phyloP scores from a whole-genome alignment of 2,329 filamentous ascomycete genomes.

The Alternaria hordeiaustralica region DNA sequence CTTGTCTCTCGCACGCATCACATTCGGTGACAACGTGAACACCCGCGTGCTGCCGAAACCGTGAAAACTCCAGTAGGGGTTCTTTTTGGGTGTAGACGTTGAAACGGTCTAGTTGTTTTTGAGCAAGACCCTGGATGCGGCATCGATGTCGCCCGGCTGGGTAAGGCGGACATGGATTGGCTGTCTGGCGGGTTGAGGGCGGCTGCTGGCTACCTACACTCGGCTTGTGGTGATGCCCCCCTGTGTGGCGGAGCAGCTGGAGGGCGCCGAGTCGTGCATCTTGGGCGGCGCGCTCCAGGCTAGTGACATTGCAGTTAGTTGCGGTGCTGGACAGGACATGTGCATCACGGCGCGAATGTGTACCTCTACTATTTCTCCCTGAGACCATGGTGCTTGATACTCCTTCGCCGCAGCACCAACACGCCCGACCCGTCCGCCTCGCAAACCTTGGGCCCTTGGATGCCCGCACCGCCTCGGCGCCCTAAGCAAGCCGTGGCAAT shows the following conservation, averaged over 20 bases:
- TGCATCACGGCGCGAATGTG: neutral
- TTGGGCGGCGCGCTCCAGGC: neutral
- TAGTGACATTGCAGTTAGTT: slow-evolving; percentile 3
- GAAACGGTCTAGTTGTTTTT: neutral
- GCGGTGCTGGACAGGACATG: neutral
- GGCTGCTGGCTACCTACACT: neutral
- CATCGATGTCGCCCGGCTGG: neutral
- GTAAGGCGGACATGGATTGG: neutral
- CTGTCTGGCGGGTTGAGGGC: neutral
- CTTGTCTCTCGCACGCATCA: neutral
- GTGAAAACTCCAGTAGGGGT: neutral
- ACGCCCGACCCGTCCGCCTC: slow-evolving; percentile 6
- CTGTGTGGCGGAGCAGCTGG: slow-evolving; percentile 1
- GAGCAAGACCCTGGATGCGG: neutral
- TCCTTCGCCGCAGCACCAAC: slow-evolving; percentile 12
- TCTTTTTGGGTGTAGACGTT: neutral
- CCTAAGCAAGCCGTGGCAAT: slow-evolving; percentile 27
- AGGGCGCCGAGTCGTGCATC: slow-evolving; percentile 7
- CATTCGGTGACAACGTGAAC: neutral
- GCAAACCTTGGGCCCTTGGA: slow-evolving; percentile 12
- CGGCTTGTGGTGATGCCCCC: neutral
- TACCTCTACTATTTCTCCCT: slow-evolving; percentile 7
- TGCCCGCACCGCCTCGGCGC: slow-evolving; percentile 13
- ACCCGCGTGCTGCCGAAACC: neutral
- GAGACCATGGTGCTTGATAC: slow-evolving; percentile 15